Evolutionary conservation across 768 basidiomycete species (phyloP), one percentile per base, ranked within the genome.

Genomic region (Suillus americanus): DNA sequence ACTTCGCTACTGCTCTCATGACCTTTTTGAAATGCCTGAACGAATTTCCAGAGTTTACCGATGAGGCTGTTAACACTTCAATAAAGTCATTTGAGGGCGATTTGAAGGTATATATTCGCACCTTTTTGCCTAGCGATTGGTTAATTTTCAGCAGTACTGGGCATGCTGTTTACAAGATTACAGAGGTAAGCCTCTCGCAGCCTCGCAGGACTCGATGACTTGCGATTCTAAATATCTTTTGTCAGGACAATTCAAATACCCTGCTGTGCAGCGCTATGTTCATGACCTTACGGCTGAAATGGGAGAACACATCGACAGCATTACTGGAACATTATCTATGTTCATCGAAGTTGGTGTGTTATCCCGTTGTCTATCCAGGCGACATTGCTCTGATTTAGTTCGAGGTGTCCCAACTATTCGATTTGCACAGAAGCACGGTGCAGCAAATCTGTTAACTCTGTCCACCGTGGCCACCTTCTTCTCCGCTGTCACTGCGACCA

Each of bases 391-490:
- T 23, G 14, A 41, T 16, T 46, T 14, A 59, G 23, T 28, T 48
- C n/a, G 56, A 89, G 89, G 89, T 72, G 88, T 92, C 12, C 89
- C 89, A 16, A 88, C 88, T 3, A 91, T 92, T 69, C 84, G 88
- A 59, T 89, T 90, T 67, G 88, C 87, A 1, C 90, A 92, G 74
- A 87, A 88, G 67, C 89, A 91, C 67, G 88, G 83, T 40, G 86
- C 88, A 3, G 79, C 82, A 48, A 91, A 90, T 68, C 78, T 92
- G 20, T 81, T 90, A 30, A 91, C 90, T 66, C 79, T 92, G 38
- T 89, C 89, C 43, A 91, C 90, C 8, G 87, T 92, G 5, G 89
- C 89, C 33, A 92, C 89, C 60, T 90, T 91, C 76, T 90, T 91
- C 74, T 89, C 87, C 38, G 89, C 87, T 20, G 89, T 91, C 63